phyloP scores from a whole-genome alignment of 176 grass and related monocot genomes.

The bread wheat (Triticum aestivum) region IWGSC_CS_RefSeq_v2.1 NC_057801.1:829852468-829852967 shows the following conservation, averaged over 20 bases:
- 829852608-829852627: constrained; percentile 59
- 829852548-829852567: constrained; percentile 45
- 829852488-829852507: background rate
- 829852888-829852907: background rate
- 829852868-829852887: background rate
- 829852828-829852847: constrained; percentile 37
- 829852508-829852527: background rate
- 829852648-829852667: constrained; percentile 22
- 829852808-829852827: background rate
- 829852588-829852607: constrained; percentile 56
- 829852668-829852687: constrained; percentile 47
- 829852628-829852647: constrained; percentile 53
- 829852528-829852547: background rate
- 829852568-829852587: constrained; percentile 57
- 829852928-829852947: background rate
- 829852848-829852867: background rate
- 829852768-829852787: constrained; percentile 7
- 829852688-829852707: constrained; percentile 61
- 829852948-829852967: background rate
- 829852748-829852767: background rate
- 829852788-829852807: constrained; percentile 40
- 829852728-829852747: background rate
- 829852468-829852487: constrained; percentile 39
- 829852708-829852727: constrained; percentile 24
- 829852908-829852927: background rate